Evolutionary conservation across 257 asterid genomes (phyloP).

Genomic region (Nicotiana undulata): DNA sequence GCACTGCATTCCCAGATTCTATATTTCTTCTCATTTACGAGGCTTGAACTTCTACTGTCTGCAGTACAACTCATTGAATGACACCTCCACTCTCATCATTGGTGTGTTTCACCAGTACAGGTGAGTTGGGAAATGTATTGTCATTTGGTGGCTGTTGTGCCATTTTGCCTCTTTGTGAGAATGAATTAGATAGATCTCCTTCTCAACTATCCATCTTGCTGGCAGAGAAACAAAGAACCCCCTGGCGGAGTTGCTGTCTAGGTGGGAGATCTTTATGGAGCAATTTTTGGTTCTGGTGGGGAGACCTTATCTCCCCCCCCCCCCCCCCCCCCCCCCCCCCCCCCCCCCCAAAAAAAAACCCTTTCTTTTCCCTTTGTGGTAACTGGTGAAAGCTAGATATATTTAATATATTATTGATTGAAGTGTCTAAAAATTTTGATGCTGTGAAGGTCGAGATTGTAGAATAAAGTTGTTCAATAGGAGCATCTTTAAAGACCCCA

Average conservation of each 20-base stretch:
- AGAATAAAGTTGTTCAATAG: not conserved
- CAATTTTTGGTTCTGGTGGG: not conserved
- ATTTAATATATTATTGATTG: not conserved
- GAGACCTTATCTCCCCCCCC: not conserved
- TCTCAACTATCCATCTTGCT: not conserved
- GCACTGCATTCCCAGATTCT: not conserved
- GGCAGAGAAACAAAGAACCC: not conserved
- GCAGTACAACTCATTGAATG: not conserved
- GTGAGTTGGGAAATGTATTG: not conserved
- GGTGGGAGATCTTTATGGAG: not conserved
- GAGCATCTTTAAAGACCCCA: not conserved
- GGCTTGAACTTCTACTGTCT: constrained; percentile 1
- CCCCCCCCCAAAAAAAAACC: not conserved
- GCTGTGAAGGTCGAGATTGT: not conserved
- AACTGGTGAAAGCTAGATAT: not conserved
- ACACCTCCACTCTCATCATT: not conserved
- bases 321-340: not conserved
- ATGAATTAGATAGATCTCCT: not conserved
- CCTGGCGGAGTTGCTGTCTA: not conserved
- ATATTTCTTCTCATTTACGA: not conserved
- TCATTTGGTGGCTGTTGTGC: not conserved
- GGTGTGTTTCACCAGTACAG: not conserved
- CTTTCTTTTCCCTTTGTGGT: not conserved
- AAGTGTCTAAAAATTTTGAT: not conserved
- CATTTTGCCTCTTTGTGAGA: not conserved